These are phyloP conservation scores for Citrus medica DNA, from an alignment of 345 rosid species.

Conservation along the genomic window DNA sequence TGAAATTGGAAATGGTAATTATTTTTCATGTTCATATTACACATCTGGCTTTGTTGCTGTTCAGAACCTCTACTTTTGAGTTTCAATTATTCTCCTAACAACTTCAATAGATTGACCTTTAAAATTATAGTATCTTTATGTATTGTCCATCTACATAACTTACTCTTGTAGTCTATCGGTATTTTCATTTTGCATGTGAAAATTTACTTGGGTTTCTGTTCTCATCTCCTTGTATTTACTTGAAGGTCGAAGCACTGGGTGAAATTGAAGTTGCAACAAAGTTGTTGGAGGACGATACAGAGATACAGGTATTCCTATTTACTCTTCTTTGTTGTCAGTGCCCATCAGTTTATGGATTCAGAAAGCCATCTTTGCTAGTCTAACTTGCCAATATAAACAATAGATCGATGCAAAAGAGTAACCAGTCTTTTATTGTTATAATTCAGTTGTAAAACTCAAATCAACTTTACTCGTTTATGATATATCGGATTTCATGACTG, in stretches of 20 bases:
- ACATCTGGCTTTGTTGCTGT: conserved; percentile 9
- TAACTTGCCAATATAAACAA: background rate
- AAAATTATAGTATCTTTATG: background rate
- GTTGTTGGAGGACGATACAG: conserved; percentile 50
- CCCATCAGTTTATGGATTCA: background rate
- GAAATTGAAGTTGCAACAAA: conserved; percentile 87
- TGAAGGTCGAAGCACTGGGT: conserved; percentile 85
- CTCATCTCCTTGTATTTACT: conserved; percentile 20
- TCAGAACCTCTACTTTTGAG: background rate
- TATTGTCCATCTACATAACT: background rate
- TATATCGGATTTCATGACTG: background rate
- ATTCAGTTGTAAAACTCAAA: background rate
- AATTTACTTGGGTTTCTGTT: conserved; percentile 5
- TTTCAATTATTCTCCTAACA: background rate
- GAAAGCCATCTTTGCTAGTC: background rate
- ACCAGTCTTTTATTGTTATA: background rate
- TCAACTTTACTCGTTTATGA: background rate
- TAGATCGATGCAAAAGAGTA: background rate
- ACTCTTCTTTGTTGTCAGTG: background rate
- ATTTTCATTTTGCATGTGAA: background rate
- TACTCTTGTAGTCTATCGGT: background rate
- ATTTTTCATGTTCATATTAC: conserved; percentile 1
- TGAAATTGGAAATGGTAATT: conserved; percentile 82
- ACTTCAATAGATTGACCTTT: background rate
- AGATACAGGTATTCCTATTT: conserved; percentile 44